Evolutionary conservation across 2,329 filamentous ascomycete genomes (phyloP), one percentile per base, ranked within the genome.

Genomic region (Diaporthe humulicola): DNA sequence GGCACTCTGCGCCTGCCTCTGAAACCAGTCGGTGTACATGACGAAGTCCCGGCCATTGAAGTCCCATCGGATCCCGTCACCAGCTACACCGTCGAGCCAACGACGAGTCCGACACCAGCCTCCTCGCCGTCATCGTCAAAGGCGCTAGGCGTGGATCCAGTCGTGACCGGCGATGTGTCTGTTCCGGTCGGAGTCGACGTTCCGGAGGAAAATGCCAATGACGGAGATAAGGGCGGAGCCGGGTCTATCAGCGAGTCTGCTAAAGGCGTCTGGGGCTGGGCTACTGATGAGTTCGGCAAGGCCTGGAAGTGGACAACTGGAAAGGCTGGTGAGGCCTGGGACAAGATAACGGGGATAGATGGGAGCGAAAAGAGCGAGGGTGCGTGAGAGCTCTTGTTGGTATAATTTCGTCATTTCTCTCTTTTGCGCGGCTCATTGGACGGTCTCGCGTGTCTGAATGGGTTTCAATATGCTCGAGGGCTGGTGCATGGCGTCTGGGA

Each of bases 1-100:
- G 96, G 96, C 67, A 98, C 95, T 0, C 85, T 98, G 8, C 88
- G 92, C 15, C 88, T 96, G 17, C 94, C 94, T 0, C 84, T 96
- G 33, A 88, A 88, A 74, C 87, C 92, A 0, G 81, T 91, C 17
- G 93, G 93, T 6, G 81, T 90, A 2, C 94, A 96, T 80, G 86
- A 88, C 64, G 80, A 86, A 0, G 86, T 87, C 22, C 84, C 87
- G 2, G 83, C 82, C 2, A 82, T 87, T 0, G 86, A 89, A 28
- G 86, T 86, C n/a, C 90, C 88, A 0, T 82, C 82, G 1, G 91
- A 93, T 77, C 90, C 91, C 0, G 85, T 83, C 17, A 79, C 82
- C 19, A 77, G 80, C 4, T 79, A 80, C 76, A 77, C 77, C 10
- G 60, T 74, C n/a, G 71, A 57, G 7, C 28, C 75, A 22, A 73